Evolutionary conservation across 768 basidiomycete species (phyloP), one percentile per base, ranked within the genome.

Genomic region (Tricholoma hemisulphureum): DNA sequence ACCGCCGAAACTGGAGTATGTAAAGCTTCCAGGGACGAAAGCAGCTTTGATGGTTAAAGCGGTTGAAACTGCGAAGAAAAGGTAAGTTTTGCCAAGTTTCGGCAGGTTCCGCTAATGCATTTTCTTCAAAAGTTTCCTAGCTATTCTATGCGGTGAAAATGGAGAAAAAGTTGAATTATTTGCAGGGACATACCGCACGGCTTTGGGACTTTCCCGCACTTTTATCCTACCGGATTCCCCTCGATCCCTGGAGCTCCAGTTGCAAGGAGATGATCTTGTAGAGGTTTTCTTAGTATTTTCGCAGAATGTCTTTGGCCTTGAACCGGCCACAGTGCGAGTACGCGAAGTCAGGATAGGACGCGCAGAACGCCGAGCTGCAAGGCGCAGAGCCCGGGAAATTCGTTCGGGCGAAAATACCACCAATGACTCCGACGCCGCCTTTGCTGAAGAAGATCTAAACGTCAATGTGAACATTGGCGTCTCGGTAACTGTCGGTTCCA

Each of bases 161-260:
- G 94, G 92, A 14, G 93, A 95, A 75, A 93, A 95, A 66, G 93
- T 96, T 48, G 93, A 96, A 66, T 77, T 96, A 10, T 96, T 95
- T 71, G 93, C 94, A 37, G 93, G 94, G 24, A 93, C 93, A 10
- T 91, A 91, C 63, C 81, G 89, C 54, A 91, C 91, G n/a, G 92
- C 93, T 5, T 83, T 95, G 13, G 89, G 89, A 0, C 80, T 95
- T 31, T 95, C 93, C n/a, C 83, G 93, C 43, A 95, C 93, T 1
- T 95, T 95, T 69, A 95, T 95, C 61, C 77, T 95, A 34, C 93
- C 93, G 0, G 93, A 95, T 67, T 93, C 93, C 11, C 93, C 93
- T 3, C 83, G 89, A 24, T 91, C 91, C 2, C 75, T 95, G 51
- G 94, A 95, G 68, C 77, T 95, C 20, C 87, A 95, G 69, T 76